Evolutionary conservation across 75 land plant species (phyloP).

Genomic region (Pinus taeda): DNA sequence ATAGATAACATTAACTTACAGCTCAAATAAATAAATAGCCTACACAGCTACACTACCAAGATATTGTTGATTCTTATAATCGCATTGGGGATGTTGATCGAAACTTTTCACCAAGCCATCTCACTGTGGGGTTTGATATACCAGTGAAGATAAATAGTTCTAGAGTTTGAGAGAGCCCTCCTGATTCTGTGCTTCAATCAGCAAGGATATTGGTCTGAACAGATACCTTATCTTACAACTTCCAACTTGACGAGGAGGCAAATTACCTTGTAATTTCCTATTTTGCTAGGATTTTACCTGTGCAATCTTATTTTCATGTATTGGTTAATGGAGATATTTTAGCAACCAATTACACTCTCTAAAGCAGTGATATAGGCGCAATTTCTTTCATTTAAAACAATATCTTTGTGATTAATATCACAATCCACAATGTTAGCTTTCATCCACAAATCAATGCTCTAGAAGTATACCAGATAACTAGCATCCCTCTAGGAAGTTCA

Average conservation of each 20-base stretch:
- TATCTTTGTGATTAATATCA: slow-evolving; percentile 27
- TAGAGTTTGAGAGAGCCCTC: slow-evolving; percentile 61
- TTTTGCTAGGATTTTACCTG: slow-evolving; percentile 50
- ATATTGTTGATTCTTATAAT: no score
- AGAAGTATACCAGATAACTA: no score
- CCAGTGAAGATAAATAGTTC: no score
- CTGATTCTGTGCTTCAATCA: slow-evolving; percentile 54
- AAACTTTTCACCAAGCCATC: no score
- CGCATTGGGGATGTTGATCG: no score
- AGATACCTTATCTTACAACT: slow-evolving; percentile 31
- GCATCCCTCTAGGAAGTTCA: no score
- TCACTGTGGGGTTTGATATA: no score
- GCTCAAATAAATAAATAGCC: no score
- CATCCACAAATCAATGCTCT: slow-evolving; percentile 51
- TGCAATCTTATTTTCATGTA: slow-evolving; percentile 34
- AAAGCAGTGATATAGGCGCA: slow-evolving; percentile 13
- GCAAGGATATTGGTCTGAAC: slow-evolving; percentile 45
- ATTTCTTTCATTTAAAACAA: no score
- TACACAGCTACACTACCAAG: no score
- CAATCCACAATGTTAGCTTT: slow-evolving; percentile 31
- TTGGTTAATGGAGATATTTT: slow-evolving; percentile 33
- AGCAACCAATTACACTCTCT: slow-evolving; percentile 25
- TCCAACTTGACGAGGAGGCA: slow-evolving; percentile 32
- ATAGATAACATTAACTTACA: no score
- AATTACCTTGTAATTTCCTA: slow-evolving; percentile 55